Percentiles rank a stretch among this genome's conserved stretches.
Evolutionary conservation across 352 stramenopile species (phyloP).

Genomic region (Phytophthora tubulina): DNA sequence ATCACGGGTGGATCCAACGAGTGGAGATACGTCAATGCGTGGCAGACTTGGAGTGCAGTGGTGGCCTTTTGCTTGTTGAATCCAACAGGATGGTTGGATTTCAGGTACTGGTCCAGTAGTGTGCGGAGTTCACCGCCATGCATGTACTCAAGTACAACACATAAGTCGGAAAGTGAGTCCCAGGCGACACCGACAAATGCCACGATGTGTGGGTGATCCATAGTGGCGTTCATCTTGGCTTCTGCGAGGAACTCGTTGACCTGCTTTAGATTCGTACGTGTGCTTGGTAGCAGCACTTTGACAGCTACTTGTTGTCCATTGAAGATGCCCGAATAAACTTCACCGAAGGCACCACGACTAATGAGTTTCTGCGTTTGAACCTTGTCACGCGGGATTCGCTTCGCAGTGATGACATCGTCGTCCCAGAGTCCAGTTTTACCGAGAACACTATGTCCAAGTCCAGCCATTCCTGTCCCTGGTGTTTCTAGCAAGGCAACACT

Average conservation of each 20-base stretch:
- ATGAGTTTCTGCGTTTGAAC: slow-evolving; percentile 44
- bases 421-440: slow-evolving; percentile 41
- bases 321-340: slow-evolving; percentile 52
- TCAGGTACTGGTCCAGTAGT: slow-evolving; percentile 38
- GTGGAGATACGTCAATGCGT: slow-evolving; percentile 38
- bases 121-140: slow-evolving; percentile 43
- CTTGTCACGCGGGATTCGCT: slow-evolving; percentile 50
- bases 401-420: slow-evolving; percentile 42
- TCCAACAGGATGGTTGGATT: slow-evolving; percentile 30
- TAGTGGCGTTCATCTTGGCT: slow-evolving; percentile 54
- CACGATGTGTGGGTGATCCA: slow-evolving; percentile 65
- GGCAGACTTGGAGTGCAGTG: slow-evolving; percentile 34
- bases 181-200: slow-evolving; percentile 65
- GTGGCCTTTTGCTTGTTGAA: slow-evolving; percentile 49
- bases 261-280: slow-evolving; percentile 31
- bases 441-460: slow-evolving; percentile 3
- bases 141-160: slow-evolving; percentile 56
- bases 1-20: slow-evolving; percentile 34
- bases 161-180: slow-evolving; percentile 47
- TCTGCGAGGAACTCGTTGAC: slow-evolving; percentile 58
- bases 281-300: slow-evolving; percentile 48
- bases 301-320: slow-evolving; percentile 53
- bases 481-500: slow-evolving; percentile 30
- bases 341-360: slow-evolving; percentile 50
- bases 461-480: slow-evolving; percentile 15